These are phyloP conservation scores for Neurospora sp. DNA, from an alignment of 495 filamentous ascomycete species.

Conservation along the genomic window DNA sequence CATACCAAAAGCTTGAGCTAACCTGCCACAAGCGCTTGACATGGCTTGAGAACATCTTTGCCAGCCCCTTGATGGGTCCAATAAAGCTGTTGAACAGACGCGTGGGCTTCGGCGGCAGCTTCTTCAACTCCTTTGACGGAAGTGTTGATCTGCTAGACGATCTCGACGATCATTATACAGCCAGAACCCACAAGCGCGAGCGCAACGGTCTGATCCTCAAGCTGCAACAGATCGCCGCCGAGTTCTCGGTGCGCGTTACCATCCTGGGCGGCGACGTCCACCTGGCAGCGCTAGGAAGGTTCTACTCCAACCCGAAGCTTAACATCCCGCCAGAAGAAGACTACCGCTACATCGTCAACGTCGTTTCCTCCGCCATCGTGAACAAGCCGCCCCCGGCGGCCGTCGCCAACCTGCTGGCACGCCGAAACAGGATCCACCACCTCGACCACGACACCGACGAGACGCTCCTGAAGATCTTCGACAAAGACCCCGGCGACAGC, in stretches of 20 bases:
- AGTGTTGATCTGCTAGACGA: conserved; percentile 85
- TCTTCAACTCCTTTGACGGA: conserved; percentile 93
- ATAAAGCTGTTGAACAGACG: conserved; percentile 85
- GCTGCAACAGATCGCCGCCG: conserved; percentile 60
- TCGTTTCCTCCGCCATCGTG: conserved; percentile 85
- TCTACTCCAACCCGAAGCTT: conserved; percentile 80
- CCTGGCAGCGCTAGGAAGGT: conserved; percentile 82
- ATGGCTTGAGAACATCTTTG: conserved; percentile 85
- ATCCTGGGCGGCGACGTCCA: conserved; percentile 93
- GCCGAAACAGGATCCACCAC: conserved; percentile 86
- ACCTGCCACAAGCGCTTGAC: conserved; percentile 54
- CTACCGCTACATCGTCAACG: conserved; percentile 83
- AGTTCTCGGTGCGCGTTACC: conserved; percentile 67
- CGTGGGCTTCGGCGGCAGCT: conserved; percentile 68
- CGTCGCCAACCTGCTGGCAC: conserved; percentile 78
- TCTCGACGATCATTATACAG: conserved; percentile 91
- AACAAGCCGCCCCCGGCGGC: conserved; percentile 85
- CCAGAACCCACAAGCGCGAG: conserved; percentile 83
- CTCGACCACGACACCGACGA: conserved; percentile 78
- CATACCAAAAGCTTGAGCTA: background rate
- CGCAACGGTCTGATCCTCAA: conserved; percentile 62
- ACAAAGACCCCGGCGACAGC: conserved; percentile 64
- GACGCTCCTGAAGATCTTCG: conserved; percentile 76
- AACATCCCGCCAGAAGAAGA: conserved; percentile 72
- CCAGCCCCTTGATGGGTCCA: conserved; percentile 70